Base-by-base conservation (phyloP, 2,329 filamentous ascomycete genomes). In the Diatrype stigma region DNA sequence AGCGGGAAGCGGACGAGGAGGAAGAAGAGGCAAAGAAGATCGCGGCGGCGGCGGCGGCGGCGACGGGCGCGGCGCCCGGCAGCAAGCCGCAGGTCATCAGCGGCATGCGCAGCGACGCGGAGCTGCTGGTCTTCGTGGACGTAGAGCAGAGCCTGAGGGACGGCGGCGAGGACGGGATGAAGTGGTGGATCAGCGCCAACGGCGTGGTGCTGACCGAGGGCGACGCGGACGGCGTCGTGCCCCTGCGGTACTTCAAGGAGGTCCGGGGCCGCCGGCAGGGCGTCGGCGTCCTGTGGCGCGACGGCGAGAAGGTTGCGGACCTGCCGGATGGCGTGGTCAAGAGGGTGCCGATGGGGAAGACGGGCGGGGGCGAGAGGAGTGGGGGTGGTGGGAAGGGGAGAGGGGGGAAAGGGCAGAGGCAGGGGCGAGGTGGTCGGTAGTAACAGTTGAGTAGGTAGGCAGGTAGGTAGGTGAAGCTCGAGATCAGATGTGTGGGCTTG, bases 171-270 rank as follows among this genome's bases (percentile, higher is more conserved):
- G 67, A 71, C 1, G 67, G 72, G 1, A 76, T 90, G 56, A 75
- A 77, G 63, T 96, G 92, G 80, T 95, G 88, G 84, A 67, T 82
- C 54, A 90, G 87, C 65, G 86, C 88, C 59, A 93, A 93, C 63
- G 86, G 82, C 2, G 89, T 93, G 8, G 78, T 92, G 55, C 70
- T 93, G 56, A 85, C 81, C 2, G 81, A 82, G 60, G 82, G 72
- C 48, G 73, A 71, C 52, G 80, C 71, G 45, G 70, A 82, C 4
- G 88, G 85, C 1, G 48, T 89, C 6, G 73, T 96, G 57, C 78
- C 82, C 28, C 68, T 80, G 19, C 76, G 78, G 60, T 90, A 86
- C 63, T 93, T 95, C 63, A 80, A 80, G 70, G 79, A 82, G 63
- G 91, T 93, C 1, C 80, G 81, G 57, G 85, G 82, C 1, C 71